Evolutionary conservation across 2,329 filamentous ascomycete genomes (phyloP), one percentile per base, ranked within the genome.

Genomic region (Paraphoma chrysanthemicola): DNA sequence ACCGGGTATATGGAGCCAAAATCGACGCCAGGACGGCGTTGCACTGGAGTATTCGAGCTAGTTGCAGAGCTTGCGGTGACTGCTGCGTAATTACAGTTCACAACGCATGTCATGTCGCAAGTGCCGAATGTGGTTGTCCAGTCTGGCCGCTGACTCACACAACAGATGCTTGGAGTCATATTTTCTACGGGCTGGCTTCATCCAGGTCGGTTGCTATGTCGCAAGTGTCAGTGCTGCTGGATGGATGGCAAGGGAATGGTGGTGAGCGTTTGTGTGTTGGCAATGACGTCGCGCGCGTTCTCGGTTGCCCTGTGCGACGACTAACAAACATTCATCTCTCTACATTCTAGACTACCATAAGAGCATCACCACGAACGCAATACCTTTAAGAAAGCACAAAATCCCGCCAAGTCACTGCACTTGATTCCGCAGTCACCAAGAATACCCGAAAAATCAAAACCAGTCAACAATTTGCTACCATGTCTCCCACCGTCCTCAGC

Each of bases 401-500:
- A 28, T 51, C 31, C 14, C 12, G 12, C 4, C 16, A 44, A 18
- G 18, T 14, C 39, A 11, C 48, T 44, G 16, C 28, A 44, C 3
- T 16, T 29, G 28, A 17, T 16, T 17, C 48, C 43, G 36, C 10
- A 31, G 7, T 6, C 18, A 11, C 16, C 28, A 23, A 16, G n/a
- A 10, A 18, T 30, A 16, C 8, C 38, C 2, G 9, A 28, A 31
- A 31, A 31, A 4, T 23, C 38, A 6, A 17, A 43, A 9, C 31
- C 14, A 38, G 2, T 12, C 16, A 17, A 52, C n/a, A 44, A 9
- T 7, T 29, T 11, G 16, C 17, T 14, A 51, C 33, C 66, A 89
- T 88, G 86, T 84, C 85, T 74, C 71, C 77, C 76, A 86, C 82
- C 78, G 79, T 88, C 66, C 87, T 92, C 77, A 80, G 81, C 67